These are phyloP conservation scores for Termitomyces sp. DNA, from an alignment of 1,284 basidiomycete genomes.

Conservation along the genomic window DNA sequence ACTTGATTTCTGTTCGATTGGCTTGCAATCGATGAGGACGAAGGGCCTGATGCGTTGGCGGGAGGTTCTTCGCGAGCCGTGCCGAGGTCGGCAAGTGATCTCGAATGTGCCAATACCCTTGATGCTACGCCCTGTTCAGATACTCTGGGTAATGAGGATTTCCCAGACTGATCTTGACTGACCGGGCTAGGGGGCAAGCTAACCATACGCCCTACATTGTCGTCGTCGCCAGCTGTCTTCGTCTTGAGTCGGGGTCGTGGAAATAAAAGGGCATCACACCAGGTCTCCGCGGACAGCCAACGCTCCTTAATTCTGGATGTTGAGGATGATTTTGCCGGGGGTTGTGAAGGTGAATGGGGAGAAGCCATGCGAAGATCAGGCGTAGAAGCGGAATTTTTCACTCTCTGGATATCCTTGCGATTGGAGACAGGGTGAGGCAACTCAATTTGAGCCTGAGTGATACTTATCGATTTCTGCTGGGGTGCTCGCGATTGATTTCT, in stretches of 20 bases:
- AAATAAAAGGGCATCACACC: slow-evolving; percentile 74
- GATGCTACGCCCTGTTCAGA: slow-evolving; percentile 29
- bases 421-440: neutral
- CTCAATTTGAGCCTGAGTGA: neutral
- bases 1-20: neutral
- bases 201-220: slow-evolving; percentile 35
- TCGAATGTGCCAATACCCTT: slow-evolving; percentile 42
- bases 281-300: slow-evolving; percentile 69
- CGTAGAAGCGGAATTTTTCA: slow-evolving; percentile 55
- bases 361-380: slow-evolving; percentile 48
- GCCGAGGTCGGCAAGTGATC: slow-evolving; percentile 36
- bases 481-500: slow-evolving; percentile 3
- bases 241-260: slow-evolving; percentile 66
- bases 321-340: slow-evolving; percentile 1
- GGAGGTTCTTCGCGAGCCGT: neutral
- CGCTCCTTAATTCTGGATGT: slow-evolving; percentile 44
- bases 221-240: slow-evolving; percentile 22
- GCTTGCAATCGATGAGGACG: neutral
- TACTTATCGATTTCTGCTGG: slow-evolving; percentile 4
- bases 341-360: neutral
- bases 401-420: slow-evolving; percentile 16
- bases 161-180: slow-evolving; percentile 17
- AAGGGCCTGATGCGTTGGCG: neutral
- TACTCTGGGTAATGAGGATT: slow-evolving; percentile 7
- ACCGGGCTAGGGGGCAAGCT: slow-evolving; percentile 50